Conservation (phyloP, 306 rosid species). For the Arachis stenosperma region DNA sequence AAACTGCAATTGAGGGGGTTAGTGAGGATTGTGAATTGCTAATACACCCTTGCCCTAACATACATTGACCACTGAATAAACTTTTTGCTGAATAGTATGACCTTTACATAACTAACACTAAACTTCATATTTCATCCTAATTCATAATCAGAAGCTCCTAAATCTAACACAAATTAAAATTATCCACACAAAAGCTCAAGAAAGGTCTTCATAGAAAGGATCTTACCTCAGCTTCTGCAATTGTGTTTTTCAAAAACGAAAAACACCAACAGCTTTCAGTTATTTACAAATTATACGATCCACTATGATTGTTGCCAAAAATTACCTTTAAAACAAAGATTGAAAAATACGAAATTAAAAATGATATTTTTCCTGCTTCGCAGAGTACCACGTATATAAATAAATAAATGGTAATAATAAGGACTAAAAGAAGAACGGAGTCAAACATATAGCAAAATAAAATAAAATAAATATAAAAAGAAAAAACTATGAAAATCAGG, state of each 20-base stretch:
- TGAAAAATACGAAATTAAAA: no score
- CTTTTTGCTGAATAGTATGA: neutral
- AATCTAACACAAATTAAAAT: constrained; percentile 7
- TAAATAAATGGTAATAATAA: constrained; percentile 5
- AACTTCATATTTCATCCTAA: constrained; percentile 3
- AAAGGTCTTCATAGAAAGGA: neutral
- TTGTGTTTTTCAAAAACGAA: no score
- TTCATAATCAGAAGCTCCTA: neutral
- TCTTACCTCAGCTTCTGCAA: neutral
- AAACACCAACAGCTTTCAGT: no score
- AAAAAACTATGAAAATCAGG: neutral
- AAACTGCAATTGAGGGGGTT: constrained; percentile 1
- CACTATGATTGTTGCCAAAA: neutral
- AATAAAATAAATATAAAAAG: neutral
- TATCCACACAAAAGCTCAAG: neutral
- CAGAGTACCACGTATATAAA: no score
- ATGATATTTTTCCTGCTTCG: no score
- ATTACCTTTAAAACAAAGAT: no score
- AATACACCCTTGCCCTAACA: constrained; percentile 8
- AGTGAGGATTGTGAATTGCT: neutral
- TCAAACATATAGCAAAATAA: neutral
- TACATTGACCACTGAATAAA: neutral
- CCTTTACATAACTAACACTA: neutral
- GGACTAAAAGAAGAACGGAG: neutral
- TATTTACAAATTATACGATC: neutral